Percentiles rank a stretch among this genome's conserved stretches.
Evolutionary conservation across 805 yeast genomes (phyloP).

Genomic region (Scheffersomyces stipitis): DNA sequence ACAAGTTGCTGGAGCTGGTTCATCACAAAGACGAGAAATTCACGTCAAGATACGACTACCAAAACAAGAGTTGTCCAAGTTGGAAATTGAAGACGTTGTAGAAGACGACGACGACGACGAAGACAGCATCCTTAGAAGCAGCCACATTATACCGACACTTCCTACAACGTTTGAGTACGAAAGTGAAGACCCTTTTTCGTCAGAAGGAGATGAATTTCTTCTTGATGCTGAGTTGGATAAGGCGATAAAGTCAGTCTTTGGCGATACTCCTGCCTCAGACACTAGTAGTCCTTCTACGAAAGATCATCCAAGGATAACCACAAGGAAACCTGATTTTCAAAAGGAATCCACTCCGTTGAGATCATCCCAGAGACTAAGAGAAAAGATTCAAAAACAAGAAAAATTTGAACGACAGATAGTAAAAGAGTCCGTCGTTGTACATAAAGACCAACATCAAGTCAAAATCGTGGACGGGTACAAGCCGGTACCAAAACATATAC

Average conservation of each 20-base stretch:
- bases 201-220: neutral
- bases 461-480: constrained; percentile 14
- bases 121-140: constrained; percentile 7
- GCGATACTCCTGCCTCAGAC: neutral
- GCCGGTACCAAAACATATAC: constrained; percentile 28
- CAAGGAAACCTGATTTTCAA: too few relatives aligned
- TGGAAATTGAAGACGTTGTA: constrained; percentile 7
- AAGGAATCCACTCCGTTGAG: neutral
- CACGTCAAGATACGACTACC: constrained; percentile 1
- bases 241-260: constrained; percentile 13
- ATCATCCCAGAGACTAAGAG: constrained; percentile 5
- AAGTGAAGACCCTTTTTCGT: too few relatives aligned
- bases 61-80: neutral
- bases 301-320: too few relatives aligned
- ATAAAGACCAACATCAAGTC: constrained; percentile 1
- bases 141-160: neutral
- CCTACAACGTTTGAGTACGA: neutral
- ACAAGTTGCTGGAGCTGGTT: too few relatives aligned
- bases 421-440: too few relatives aligned
- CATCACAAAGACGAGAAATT: too few relatives aligned
- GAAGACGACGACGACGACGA: constrained; percentile 7
- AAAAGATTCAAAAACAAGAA: constrained; percentile 7
- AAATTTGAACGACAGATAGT: neutral
- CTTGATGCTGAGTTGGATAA: constrained; percentile 18
- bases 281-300: neutral